Evolutionary conservation across 2,329 filamentous ascomycete species (phyloP).

Genomic region (Plenodomus tracheiphilus): DNA sequence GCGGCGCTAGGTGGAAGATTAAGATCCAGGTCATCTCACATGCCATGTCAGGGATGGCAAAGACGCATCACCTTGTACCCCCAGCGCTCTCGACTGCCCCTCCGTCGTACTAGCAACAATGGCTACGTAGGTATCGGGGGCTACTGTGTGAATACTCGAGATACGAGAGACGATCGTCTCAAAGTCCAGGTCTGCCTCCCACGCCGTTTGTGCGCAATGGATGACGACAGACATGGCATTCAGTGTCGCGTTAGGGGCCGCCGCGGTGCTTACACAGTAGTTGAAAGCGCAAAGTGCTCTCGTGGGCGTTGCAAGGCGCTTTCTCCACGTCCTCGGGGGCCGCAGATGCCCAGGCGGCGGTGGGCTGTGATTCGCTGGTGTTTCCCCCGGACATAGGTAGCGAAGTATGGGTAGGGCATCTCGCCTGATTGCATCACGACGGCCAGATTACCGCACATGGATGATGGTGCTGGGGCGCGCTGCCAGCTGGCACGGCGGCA

Average conservation of each 20-base stretch:
- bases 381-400: too few relatives aligned
- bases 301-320: conserved; percentile 10
- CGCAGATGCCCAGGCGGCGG: conserved; percentile 2
- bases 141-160: too few relatives aligned
- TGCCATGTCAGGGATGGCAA: conserved; percentile 20
- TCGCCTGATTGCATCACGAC: conserved; percentile 14
- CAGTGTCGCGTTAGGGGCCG: conserved; percentile 15
- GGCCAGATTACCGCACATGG: conserved; percentile 19
- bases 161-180: too few relatives aligned
- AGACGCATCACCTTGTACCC: conserved; percentile 1
- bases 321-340: conserved; percentile 6
- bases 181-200: too few relatives aligned
- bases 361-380: conserved; percentile 11
- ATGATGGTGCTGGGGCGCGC: conserved; percentile 3
- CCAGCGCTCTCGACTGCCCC: background rate
- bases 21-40: conserved; percentile 16
- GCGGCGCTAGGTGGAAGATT: conserved; percentile 15
- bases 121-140: background rate
- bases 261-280: conserved; percentile 3
- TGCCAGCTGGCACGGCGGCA: conserved; percentile 16
- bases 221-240: background rate
- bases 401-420: too few relatives aligned
- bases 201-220: background rate
- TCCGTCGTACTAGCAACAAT: background rate
- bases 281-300: conserved; percentile 15